Percentiles rank a stretch among this genome's conserved stretches.
These are phyloP conservation scores for Nakazawaea populi DNA, from an alignment of 805 yeast species.

Conservation along the genomic window DNA sequence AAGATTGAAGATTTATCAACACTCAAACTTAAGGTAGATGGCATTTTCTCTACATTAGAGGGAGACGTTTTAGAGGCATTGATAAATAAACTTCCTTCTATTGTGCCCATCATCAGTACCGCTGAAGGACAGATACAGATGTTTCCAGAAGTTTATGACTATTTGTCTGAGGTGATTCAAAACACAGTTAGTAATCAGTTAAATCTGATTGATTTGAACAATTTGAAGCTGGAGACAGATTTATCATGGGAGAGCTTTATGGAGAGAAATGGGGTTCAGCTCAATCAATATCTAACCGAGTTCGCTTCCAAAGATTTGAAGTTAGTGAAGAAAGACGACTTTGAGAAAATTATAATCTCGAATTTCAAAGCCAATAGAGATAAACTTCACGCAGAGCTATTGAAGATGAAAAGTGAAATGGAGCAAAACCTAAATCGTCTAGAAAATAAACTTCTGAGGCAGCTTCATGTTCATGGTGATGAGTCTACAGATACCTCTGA, in stretches of 20 bases:
- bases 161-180: conserved; percentile 3
- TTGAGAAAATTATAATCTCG: conserved; percentile 6
- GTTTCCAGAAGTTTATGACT: conserved; percentile 9
- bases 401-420: background rate
- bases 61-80: conserved; percentile 3
- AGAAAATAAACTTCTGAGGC: background rate
- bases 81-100: background rate
- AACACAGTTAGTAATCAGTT: conserved; percentile 3
- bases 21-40: background rate
- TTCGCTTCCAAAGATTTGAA: conserved; percentile 6
- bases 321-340: conserved; percentile 7
- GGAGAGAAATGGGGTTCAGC: background rate
- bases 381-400: conserved; percentile 6
- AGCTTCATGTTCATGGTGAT: background rate
- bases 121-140: conserved; percentile 3
- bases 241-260: conserved; percentile 9
- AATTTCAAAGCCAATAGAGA: conserved; percentile 6
- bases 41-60: background rate
- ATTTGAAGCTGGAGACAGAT: background rate
- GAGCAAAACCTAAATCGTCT: background rate
- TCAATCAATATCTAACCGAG: conserved; percentile 5
- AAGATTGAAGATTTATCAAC: background rate
- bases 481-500: background rate
- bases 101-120: conserved; percentile 1
- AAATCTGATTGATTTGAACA: conserved; percentile 2